Base-by-base conservation (phyloP, 2,329 filamentous ascomycete species). In the Nemania sp. region DNA sequence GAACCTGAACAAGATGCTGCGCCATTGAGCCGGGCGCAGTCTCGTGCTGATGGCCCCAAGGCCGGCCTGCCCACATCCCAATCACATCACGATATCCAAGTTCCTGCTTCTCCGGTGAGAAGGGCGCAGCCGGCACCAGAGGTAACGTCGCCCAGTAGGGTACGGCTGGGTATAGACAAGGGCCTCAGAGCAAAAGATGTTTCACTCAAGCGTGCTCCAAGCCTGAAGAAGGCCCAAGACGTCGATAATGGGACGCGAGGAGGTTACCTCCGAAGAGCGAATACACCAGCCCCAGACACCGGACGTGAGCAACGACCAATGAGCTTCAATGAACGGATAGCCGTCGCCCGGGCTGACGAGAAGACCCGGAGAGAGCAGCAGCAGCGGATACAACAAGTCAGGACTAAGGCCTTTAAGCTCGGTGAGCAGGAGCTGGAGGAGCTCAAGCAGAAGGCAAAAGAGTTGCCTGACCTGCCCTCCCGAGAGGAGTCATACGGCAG, bases 111-210 rank as follows among this genome's bases (percentile, higher is more conserved):
- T 7, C 83, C 91, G 0, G 88, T 93, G 4, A 86, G 80, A 74
- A 70, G 83, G 75, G 62, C 77, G 63, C 72, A 78, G 69, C 71
- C 76, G 12, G 68, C 72, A 1, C 67, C 77, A 1, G 75, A 82
- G 12, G 86, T 84, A 30, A 83, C 80, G 22, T 97, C 92, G 1
- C 93, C 94, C 1, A 88, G 88, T 48, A 81, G 92, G 56, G 82
- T 94, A 12, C 73, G 91, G 15, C 72, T 97, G 14, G 93, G 94
- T 5, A 95, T 97, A 57, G 92, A 96, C 72, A 95, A 96, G 69
- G 91, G 91, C 1, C 75, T 92, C 30, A 88, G 80, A 63, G 91
- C 87, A 2, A 83, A 83, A 54, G 91, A 97, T 64, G 80, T 97
- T 26, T 97, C 92, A 3, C 75, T 97, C 23, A 94, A 90, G 70